Evolutionary conservation across 78 protist species (phyloP).

Genomic region (Creolimax fragrantissima): DNA sequence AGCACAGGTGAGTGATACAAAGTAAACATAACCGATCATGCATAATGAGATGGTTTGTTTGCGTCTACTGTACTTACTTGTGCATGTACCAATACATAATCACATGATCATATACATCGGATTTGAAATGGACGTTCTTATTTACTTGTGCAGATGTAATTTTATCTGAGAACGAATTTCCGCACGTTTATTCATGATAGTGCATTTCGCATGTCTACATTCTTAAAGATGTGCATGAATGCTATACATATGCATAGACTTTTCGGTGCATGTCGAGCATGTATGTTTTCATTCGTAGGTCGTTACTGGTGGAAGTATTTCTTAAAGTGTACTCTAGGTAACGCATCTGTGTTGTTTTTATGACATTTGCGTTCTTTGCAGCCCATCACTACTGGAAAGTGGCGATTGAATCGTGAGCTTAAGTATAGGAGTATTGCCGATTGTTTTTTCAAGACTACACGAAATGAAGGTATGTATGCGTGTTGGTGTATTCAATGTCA

Average conservation of each 20-base stretch:
- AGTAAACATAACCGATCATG: neutral
- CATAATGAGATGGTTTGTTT: neutral
- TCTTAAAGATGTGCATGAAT: too few species aligned
- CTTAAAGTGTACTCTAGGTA: too few species aligned
- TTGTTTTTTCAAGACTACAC: neutral
- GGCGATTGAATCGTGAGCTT: constrained; percentile 1
- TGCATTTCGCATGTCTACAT: too few species aligned
- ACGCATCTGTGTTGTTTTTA: too few species aligned
- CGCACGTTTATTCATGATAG: too few species aligned
- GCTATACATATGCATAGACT: too few species aligned
- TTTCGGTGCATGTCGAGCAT: too few species aligned
- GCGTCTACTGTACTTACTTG: neutral
- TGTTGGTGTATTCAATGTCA: too few species aligned
- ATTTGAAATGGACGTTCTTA: neutral
- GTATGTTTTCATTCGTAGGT: too few species aligned
- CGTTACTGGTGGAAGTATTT: too few species aligned
- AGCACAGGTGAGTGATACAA: neutral
- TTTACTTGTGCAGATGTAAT: neutral
- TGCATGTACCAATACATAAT: neutral
- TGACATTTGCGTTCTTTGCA: neutral
- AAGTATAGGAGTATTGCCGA: constrained; percentile 9
- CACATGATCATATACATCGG: neutral
- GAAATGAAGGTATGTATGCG: neutral
- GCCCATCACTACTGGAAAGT: neutral
- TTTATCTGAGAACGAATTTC: too few species aligned